Percentiles rank a stretch among this genome's conserved stretches.
These are phyloP conservation scores for Aristolochia californica DNA, from an alignment of 164 flowering plant genomes.

Conservation along the genomic window DNA sequence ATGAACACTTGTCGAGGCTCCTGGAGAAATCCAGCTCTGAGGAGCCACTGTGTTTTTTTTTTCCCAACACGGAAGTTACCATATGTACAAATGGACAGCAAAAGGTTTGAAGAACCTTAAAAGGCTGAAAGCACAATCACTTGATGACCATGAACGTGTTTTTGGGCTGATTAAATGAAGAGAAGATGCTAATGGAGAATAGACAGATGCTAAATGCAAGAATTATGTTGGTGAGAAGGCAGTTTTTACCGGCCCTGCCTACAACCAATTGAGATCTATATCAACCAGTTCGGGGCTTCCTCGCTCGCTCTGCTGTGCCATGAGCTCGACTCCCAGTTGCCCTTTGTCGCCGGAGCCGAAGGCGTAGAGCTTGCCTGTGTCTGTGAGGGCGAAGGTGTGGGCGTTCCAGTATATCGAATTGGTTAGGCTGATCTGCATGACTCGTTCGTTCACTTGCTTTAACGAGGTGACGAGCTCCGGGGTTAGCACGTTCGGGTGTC, in stretches of 20 bases:
- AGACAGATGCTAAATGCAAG: slow-evolving; percentile 1
- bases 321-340: slow-evolving; percentile 74
- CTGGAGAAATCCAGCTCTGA: too few species aligned
- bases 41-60: too few species aligned
- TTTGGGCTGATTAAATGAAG: not conserved
- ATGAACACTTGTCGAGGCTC: too few species aligned
- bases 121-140: slow-evolving; percentile 1
- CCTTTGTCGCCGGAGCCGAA: slow-evolving; percentile 95
- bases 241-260: too few species aligned
- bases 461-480: slow-evolving; percentile 84
- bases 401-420: slow-evolving; percentile 90
- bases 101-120: not conserved
- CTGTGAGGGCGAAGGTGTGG: slow-evolving; percentile 90
- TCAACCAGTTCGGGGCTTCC: slow-evolving; percentile 70
- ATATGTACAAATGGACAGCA: slow-evolving; percentile 10
- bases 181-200: slow-evolving; percentile 4
- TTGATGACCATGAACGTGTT: too few species aligned
- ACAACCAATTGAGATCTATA: slow-evolving; percentile 49
- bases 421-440: slow-evolving; percentile 91
- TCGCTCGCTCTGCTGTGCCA: slow-evolving; percentile 53
- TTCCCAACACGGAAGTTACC: not conserved
- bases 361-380: slow-evolving; percentile 78
- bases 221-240: not conserved
- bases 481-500: slow-evolving; percentile 56
- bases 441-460: slow-evolving; percentile 57